Conservation (phyloP, 2,329 filamentous ascomycete species). For the Xylariaceae sp. region DNA sequence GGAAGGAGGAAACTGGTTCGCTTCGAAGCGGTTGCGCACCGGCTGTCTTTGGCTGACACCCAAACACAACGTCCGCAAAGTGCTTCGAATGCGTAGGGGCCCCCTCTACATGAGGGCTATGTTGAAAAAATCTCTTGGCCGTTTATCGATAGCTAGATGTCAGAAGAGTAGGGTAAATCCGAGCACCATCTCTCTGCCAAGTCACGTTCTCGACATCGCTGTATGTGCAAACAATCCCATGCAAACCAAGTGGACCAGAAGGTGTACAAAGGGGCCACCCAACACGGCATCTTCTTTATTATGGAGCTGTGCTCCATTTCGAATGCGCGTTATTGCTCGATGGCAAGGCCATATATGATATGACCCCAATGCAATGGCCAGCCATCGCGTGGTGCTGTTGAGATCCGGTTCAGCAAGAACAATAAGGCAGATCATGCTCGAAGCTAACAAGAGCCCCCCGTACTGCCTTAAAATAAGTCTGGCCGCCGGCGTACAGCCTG, state of each 20-base stretch:
- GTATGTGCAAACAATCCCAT: slow-evolving; percentile 44
- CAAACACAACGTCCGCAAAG: too few species aligned
- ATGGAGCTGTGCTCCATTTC: slow-evolving; percentile 24
- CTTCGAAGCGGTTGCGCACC: too few species aligned
- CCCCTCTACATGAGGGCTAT: too few species aligned
- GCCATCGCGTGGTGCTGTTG: slow-evolving; percentile 42
- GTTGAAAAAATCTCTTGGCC: too few species aligned
- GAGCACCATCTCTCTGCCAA: too few species aligned
- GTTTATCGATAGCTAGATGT: too few species aligned
- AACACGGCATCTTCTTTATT: slow-evolving; percentile 41
- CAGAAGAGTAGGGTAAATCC: too few species aligned
- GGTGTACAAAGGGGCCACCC: slow-evolving; percentile 55
- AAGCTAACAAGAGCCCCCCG: slow-evolving; percentile 55
- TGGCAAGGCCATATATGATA: slow-evolving; percentile 58
- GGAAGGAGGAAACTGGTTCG: too few species aligned
- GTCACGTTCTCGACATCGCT: neutral
- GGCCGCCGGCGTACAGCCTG: slow-evolving; percentile 48
- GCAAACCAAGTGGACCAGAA: slow-evolving; percentile 50
- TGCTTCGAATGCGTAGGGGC: too few species aligned
- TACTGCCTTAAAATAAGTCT: slow-evolving; percentile 54
- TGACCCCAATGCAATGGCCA: slow-evolving; percentile 51
- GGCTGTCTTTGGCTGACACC: too few species aligned
- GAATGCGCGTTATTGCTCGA: slow-evolving; percentile 49
- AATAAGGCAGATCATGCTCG: slow-evolving; percentile 51
- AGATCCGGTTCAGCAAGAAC: slow-evolving; percentile 43